Base-by-base conservation (phyloP, 306 rosid genomes). In the Vigna angularis region DNA sequence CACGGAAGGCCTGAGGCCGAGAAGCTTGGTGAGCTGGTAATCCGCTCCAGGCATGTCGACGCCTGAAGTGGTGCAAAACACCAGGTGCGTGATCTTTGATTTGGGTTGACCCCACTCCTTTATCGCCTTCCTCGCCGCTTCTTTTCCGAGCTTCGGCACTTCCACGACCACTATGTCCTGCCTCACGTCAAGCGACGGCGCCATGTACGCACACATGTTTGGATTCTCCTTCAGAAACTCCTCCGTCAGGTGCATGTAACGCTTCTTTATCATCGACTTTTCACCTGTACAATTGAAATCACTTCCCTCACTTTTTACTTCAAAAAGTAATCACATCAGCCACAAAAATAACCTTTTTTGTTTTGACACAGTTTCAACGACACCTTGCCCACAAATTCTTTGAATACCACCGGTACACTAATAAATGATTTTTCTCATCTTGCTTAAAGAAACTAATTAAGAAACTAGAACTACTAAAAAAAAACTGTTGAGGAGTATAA, bases 31-130 rank as follows among this genome's bases (percentile, higher is more conserved):
- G 57, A 89, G 86, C 13, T 87, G 91, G 73, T 83, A 89, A 56
- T 89, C 93, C 0, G 89, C 89, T 0, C 90, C 93, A 1, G 89
- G 93, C 93, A 89, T 87, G 82, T 89, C 93, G 0, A 89, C 89
- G 0, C 93, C 89, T 1, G 89, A 85, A 6, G 91, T 89, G n/a
- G 93, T 89, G 53, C 93, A 89, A 74, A 89, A 89, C 1, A 89
- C 85, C 0, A 87, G 68, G 57, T 89, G 91, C 2, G 93, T 87
- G 51, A 89, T 89, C 74, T 85, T 87, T 24, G 91, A 89, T 53
- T 85, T 89, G 3, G 89, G 90, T n/a, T 87, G 93, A 3, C 91
- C 93, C 93, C 93, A 89, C 15, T 89, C 91, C 2, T 82, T 85
- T 17, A 89, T 89, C 0, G 93, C 93, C 28, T 84, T 87, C 0